phyloP scores from a whole-genome alignment of 2,329 filamentous ascomycete genomes.

The Lasiodiplodia sp. region DNA sequence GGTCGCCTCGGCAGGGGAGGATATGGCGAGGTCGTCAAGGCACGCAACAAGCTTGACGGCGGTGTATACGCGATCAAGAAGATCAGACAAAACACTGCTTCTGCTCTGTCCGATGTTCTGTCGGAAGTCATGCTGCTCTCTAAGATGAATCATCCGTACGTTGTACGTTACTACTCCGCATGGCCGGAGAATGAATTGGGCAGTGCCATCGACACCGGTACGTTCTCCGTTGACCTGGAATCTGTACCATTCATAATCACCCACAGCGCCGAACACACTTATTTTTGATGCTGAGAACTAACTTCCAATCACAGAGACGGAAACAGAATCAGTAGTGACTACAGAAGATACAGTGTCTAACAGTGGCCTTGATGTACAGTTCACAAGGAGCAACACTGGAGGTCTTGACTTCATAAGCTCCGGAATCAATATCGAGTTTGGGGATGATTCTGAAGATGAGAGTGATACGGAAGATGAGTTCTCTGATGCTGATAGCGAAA shows the following conservation, averaged over 20 bases:
- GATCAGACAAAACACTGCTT: slow-evolving; percentile 81
- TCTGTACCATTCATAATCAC: not conserved
- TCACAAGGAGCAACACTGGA: slow-evolving; percentile 73
- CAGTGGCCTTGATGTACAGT: slow-evolving; percentile 55
- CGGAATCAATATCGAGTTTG: slow-evolving; percentile 80
- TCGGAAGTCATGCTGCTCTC: slow-evolving; percentile 89
- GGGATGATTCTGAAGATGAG: slow-evolving; percentile 58
- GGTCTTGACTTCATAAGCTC: slow-evolving; percentile 90
- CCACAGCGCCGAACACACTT: not conserved
- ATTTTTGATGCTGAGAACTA: slow-evolving; percentile 39
- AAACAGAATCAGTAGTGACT: slow-evolving; percentile 42
- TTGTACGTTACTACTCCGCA: slow-evolving; percentile 91
- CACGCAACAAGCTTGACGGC: slow-evolving; percentile 90
- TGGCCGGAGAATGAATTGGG: slow-evolving; percentile 80
- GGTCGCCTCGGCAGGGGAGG: slow-evolving; percentile 90
- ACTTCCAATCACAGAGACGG: slow-evolving; percentile 34
- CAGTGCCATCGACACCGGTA: slow-evolving; percentile 27
- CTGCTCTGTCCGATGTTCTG: slow-evolving; percentile 77
- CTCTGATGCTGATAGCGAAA: slow-evolving; percentile 55
- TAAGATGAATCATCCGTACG: slow-evolving; percentile 87
- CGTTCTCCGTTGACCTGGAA: not conserved
- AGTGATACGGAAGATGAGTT: slow-evolving; percentile 45
- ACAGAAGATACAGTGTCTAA: slow-evolving; percentile 39
- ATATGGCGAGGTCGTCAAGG: slow-evolving; percentile 95
- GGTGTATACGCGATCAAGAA: slow-evolving; percentile 97